These are phyloP conservation scores for Hericium erinaceus DNA, from an alignment of 768 basidiomycete genomes.

Conservation along the genomic window DNA sequence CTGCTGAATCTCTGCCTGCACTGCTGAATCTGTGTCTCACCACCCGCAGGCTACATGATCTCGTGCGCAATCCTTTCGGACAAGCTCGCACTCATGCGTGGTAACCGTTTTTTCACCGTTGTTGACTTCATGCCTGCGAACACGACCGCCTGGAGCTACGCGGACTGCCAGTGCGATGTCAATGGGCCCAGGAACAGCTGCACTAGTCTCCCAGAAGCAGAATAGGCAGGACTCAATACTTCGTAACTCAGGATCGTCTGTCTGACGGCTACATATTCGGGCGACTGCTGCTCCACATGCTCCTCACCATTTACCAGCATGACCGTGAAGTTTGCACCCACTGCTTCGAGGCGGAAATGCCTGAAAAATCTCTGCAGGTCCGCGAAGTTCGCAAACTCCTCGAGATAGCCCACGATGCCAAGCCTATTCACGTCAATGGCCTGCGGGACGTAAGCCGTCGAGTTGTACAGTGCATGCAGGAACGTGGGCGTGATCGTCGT, in stretches of 20 bases:
- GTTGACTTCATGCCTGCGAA: slow-evolving; percentile 76
- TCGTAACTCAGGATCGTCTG: too few species aligned
- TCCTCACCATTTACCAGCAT: too few species aligned
- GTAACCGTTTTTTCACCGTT: slow-evolving; percentile 77
- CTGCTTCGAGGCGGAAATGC: too few species aligned
- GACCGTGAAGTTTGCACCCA: too few species aligned
- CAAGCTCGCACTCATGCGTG: slow-evolving; percentile 79
- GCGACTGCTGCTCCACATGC: slow-evolving; percentile 61
- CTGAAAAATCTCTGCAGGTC: too few species aligned
- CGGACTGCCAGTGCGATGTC: slow-evolving; percentile 70
- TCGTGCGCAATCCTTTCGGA: slow-evolving; percentile 81
- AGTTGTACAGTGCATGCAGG: slow-evolving; percentile 28
- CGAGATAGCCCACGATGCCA: slow-evolving; percentile 37
- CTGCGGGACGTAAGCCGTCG: slow-evolving; percentile 21
- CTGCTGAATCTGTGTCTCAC: too few species aligned
- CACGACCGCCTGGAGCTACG: slow-evolving; percentile 76
- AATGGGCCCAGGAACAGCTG: slow-evolving; percentile 62
- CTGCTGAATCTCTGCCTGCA: too few species aligned
- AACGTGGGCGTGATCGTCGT: slow-evolving; percentile 26
- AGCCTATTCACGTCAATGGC: slow-evolving; percentile 22
- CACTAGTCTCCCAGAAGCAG: too few species aligned
- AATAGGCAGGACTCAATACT: too few species aligned
- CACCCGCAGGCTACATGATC: slow-evolving; percentile 62
- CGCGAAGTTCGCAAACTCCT: too few species aligned
- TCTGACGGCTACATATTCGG: slow-evolving; percentile 74